Evolutionary conservation across 352 stramenopile genomes (phyloP).

Genomic region (Elongisporangium prolatum): DNA sequence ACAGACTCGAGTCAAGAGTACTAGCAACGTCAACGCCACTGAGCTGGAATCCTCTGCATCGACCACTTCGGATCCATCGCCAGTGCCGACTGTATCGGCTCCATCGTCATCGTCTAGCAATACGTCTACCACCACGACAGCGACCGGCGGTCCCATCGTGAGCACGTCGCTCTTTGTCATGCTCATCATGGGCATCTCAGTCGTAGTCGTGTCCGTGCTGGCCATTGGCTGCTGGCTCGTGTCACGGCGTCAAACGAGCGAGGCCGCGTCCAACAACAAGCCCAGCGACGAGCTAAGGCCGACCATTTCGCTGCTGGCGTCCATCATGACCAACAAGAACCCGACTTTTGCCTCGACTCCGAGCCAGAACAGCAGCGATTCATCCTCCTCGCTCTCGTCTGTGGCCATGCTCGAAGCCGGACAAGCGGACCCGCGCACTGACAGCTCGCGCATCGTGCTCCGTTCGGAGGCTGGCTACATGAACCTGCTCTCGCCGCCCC

Average conservation of each 20-base stretch:
- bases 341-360: too few species aligned
- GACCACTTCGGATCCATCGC: neutral
- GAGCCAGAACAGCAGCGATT: neutral
- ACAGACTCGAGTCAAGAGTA: neutral
- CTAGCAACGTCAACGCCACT: neutral
- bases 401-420: neutral
- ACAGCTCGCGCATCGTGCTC: neutral
- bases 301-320: neutral
- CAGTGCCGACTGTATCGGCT: neutral
- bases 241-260: neutral
- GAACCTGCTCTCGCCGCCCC: neutral
- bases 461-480: neutral
- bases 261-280: neutral
- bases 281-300: neutral
- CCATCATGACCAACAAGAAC: neutral
- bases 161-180: slow-evolving; percentile 1
- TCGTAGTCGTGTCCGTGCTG: slow-evolving; percentile 16
- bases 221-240: slow-evolving; percentile 8
- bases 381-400: neutral
- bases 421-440: neutral
- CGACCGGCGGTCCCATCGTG: neutral
- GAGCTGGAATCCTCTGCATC: neutral
- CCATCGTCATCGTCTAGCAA: slow-evolving; percentile 1
- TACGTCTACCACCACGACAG: slow-evolving; percentile 1
- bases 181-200: slow-evolving; percentile 14